Evolutionary conservation across 257 asterid genomes (phyloP), one percentile per base, ranked within the genome.

Genomic region (Scutellaria galericulata): DNA sequence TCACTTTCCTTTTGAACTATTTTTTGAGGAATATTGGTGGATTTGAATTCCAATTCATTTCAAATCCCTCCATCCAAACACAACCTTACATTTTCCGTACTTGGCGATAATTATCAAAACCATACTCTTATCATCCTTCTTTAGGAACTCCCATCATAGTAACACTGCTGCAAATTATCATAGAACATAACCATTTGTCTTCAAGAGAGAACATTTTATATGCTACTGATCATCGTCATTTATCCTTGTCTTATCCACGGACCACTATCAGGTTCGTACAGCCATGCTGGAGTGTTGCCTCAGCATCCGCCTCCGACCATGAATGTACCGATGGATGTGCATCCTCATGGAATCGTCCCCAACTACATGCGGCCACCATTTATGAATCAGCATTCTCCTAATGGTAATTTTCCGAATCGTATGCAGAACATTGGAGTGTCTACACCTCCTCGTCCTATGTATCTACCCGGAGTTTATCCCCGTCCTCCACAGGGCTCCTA

Each of bases 61-160:
- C 37, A 31, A 31, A 31, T 31, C 37, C 37, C 37, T 31, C 37
- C 37, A 31, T 31, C 5, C 5, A 31, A 31, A 31, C 37, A 31
- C 37, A 31, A 31, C 37, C 37, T 41, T 7, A 14, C 46, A 40
- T 68, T 53, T 35, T 15, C 62, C 67, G 81, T 75, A 52, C 14
- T 71, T 66, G 73, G 53, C 14, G 63, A 48, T 22, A 63, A 15
- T 27, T 51, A 60, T 70, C 47, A 27, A 48, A 56, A 41, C 75
- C 60, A n/a, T 45, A 62, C 53, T 56, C 73, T 20, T 22, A 62
- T 69, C 70, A 45, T 62, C 74, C 71, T 57, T 69, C 62, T 41
- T 6, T 46, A 7, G 68, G 61, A 67, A 64, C 61, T 13, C 69
- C 79, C 46, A 18, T 31, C 37, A 31, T 31, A 3, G 37, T 31